phyloP scores from a whole-genome alignment of 2,329 filamentous ascomycete genomes.

The Exophiala sp. region DNA sequence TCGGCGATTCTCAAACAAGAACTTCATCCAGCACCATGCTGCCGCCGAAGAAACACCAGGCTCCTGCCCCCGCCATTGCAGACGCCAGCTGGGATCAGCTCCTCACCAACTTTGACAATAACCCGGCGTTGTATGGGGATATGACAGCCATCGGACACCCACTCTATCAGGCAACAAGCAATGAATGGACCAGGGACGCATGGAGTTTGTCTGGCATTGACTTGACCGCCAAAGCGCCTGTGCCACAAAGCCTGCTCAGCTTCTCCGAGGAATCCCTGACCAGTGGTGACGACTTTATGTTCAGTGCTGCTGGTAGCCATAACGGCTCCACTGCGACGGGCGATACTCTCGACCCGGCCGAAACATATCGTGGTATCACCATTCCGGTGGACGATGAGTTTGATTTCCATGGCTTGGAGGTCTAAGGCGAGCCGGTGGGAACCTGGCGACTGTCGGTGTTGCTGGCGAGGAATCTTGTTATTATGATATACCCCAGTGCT shows the following conservation, averaged over 20 bases:
- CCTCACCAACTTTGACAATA: conserved; percentile 64
- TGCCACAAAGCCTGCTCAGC: conserved; percentile 51
- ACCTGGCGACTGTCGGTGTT: too few species aligned
- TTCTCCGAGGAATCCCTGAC: conserved; percentile 56
- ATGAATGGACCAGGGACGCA: conserved; percentile 36
- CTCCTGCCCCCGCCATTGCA: conserved; percentile 28
- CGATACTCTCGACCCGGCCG: conserved; percentile 17
- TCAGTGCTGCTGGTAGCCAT: conserved; percentile 25
- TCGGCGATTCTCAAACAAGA: conserved; percentile 30
- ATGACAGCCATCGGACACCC: conserved; percentile 26
- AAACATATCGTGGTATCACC: conserved; percentile 34
- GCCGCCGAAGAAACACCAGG: conserved; percentile 39
- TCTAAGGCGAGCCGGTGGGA: not conserved
- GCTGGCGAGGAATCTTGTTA: not conserved
- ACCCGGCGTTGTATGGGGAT: conserved; percentile 28
- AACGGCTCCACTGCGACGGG: conserved; percentile 22
- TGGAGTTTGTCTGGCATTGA: conserved; percentile 38
- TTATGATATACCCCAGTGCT: not conserved
- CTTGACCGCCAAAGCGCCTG: conserved; percentile 30
- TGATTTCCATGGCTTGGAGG: conserved; percentile 21
- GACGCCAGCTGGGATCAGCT: conserved; percentile 76
- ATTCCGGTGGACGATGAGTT: conserved; percentile 33
- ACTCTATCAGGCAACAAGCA: conserved; percentile 28
- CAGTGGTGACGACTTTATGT: conserved; percentile 46
- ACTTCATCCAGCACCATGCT: conserved; percentile 37